These are phyloP conservation scores for Eruca vesicaria DNA, from an alignment of 441 rosid species.

Conservation along the genomic window DNA sequence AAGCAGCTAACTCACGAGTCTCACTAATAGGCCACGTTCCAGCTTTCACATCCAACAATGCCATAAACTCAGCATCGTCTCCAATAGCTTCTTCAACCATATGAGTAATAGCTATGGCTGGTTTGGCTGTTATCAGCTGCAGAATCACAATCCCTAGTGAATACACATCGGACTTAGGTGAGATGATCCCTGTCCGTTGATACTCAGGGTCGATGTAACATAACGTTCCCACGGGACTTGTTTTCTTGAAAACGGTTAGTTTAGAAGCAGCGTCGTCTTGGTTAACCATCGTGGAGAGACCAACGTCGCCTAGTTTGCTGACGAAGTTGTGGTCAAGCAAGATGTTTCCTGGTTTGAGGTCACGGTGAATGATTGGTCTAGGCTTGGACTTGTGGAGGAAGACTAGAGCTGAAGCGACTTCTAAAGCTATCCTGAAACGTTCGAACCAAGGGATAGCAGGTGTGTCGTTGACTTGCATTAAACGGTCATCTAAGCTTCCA, in stretches of 20 bases:
- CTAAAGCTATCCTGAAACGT: conserved; percentile 82
- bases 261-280: conserved; percentile 47
- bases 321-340: conserved; percentile 75
- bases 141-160: conserved; percentile 83
- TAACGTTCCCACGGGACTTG: conserved; percentile 81
- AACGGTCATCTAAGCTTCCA: conserved; percentile 82
- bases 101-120: conserved; percentile 72
- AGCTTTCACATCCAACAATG: conserved; percentile 66
- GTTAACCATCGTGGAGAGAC: conserved; percentile 68
- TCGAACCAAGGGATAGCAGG: conserved; percentile 86
- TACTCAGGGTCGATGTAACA: conserved; percentile 94
- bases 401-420: conserved; percentile 82
- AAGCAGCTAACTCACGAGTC: conserved; percentile 63
- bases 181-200: conserved; percentile 75
- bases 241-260: conserved; percentile 47
- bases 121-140: conserved; percentile 81
- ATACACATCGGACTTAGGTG: conserved; percentile 82
- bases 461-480: conserved; percentile 46
- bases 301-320: conserved; percentile 92
- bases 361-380: conserved; percentile 81
- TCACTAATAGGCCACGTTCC: conserved; percentile 81
- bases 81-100: conserved; percentile 67
- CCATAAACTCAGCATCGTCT: conserved; percentile 40
- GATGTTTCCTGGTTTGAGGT: conserved; percentile 90
- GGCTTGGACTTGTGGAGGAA: conserved; percentile 88